Evolutionary conservation across 306 rosid species (phyloP).

Genomic region (Prunus davidiana): DNA sequence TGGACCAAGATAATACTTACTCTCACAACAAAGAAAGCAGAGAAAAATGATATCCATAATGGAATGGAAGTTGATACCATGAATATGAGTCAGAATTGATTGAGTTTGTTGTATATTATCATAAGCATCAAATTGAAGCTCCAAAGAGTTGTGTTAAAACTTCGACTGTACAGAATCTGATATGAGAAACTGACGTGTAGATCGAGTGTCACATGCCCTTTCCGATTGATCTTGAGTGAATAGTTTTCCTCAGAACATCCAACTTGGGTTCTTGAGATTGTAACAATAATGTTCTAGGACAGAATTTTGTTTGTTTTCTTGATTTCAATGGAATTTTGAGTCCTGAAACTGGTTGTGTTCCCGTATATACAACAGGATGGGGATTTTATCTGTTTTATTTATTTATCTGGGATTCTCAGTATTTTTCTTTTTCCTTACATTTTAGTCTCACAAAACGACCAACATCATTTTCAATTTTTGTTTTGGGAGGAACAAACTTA

Average conservation of each 20-base stretch:
- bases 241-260: conserved; percentile 23
- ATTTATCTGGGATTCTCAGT: no score
- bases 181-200: conserved; percentile 31
- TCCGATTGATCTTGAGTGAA: conserved; percentile 8
- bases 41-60: neutral
- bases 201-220: conserved; percentile 24
- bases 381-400: no score
- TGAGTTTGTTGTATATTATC: conserved; percentile 39
- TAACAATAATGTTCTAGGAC: conserved; percentile 37
- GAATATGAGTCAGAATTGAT: conserved; percentile 19
- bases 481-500: neutral
- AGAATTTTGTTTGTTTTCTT: conserved; percentile 22
- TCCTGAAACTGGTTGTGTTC: neutral
- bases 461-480: no score
- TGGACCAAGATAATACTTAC: conserved; percentile 69
- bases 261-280: conserved; percentile 24
- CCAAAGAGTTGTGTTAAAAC: conserved; percentile 26
- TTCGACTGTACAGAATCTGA: conserved; percentile 49
- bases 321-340: conserved; percentile 18
- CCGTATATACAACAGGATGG: no score
- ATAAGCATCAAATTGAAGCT: conserved; percentile 27
- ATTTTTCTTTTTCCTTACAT: no score
- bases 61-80: conserved; percentile 5
- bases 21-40: neutral
- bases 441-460: no score